phyloP scores from a whole-genome alignment of 371 early-diverging fungal species.

The Thermomucor indicae-seudaticae region DNA sequence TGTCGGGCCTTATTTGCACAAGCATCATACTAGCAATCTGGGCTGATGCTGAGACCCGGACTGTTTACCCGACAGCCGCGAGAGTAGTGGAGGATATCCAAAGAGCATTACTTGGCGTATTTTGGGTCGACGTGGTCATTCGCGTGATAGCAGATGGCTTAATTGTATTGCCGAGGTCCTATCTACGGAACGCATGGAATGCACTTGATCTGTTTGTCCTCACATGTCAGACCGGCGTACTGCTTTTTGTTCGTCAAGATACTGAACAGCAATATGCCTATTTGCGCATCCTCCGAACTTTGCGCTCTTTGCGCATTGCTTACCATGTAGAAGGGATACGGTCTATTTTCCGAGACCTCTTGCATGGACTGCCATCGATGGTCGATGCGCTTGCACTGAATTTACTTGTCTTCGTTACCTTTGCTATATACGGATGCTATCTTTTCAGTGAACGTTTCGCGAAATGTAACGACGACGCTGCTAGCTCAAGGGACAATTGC shows the following conservation, averaged over 20 bases:
- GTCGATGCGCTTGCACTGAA: constrained; percentile 42
- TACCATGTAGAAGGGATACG: constrained; percentile 44
- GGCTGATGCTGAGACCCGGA: constrained; percentile 26
- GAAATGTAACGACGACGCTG: constrained; percentile 35
- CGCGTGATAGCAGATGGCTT: constrained; percentile 43
- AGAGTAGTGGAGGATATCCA: constrained; percentile 27
- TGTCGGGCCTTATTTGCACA: constrained; percentile 28
- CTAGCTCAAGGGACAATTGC: constrained; percentile 15
- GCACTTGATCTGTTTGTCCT: constrained; percentile 33
- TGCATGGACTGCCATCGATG: constrained; percentile 47
- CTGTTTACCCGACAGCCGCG: neutral
- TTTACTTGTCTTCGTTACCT: constrained; percentile 42
- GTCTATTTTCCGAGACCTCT: constrained; percentile 38
- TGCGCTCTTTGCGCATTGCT: constrained; percentile 42
- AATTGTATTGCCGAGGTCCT: constrained; percentile 42
- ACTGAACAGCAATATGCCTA: neutral
- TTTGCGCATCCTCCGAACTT: constrained; percentile 26
- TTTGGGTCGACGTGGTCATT: constrained; percentile 31
- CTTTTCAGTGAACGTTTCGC: constrained; percentile 42
- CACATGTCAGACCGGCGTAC: constrained; percentile 14
- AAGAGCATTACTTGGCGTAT: constrained; percentile 22
- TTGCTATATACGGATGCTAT: constrained; percentile 52
- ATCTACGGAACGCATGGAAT: constrained; percentile 44
- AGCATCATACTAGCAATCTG: constrained; percentile 37
- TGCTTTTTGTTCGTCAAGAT: neutral